Conservation (phyloP, 192 early-diverging fungal genomes). For the Pilobolus umbonatus region DNA sequence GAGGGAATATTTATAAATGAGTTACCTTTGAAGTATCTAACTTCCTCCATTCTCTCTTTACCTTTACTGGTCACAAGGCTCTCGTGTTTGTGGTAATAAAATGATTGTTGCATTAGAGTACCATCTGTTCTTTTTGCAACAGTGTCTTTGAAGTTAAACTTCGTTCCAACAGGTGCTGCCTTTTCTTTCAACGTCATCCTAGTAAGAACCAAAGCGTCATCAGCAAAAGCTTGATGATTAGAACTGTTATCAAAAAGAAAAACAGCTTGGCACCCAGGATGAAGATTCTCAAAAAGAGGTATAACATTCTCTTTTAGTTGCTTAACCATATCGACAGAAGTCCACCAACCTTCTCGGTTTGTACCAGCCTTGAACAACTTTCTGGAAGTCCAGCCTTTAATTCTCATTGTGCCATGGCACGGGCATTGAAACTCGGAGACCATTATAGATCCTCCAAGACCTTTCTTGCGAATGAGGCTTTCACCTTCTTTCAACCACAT, state of each 20-base stretch:
- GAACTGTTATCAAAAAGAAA: slow-evolving; percentile 31
- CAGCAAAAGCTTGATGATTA: slow-evolving; percentile 21
- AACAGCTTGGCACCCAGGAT: slow-evolving; percentile 7
- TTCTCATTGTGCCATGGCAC: too few species aligned
- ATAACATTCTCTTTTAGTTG: slow-evolving; percentile 2
- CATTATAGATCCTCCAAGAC: slow-evolving; percentile 1
- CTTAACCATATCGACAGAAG: not conserved
- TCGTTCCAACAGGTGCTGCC: too few species aligned
- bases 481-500: not conserved
- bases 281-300: slow-evolving; percentile 16
- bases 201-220: slow-evolving; percentile 22
- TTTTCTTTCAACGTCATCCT: too few species aligned
- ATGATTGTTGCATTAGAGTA: too few species aligned
- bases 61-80: too few species aligned
- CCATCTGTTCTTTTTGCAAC: too few species aligned
- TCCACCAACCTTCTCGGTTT: not conserved
- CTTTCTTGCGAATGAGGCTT: not conserved
- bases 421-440: slow-evolving; percentile 7
- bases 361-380: not conserved
- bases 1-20: too few species aligned
- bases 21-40: too few species aligned
- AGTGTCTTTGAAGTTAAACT: too few species aligned
- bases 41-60: too few species aligned
- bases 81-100: too few species aligned
- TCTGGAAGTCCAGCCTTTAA: not conserved